phyloP scores from a whole-genome alignment of 495 filamentous ascomycete genomes.

The Aeminium ludgeri region DNA sequence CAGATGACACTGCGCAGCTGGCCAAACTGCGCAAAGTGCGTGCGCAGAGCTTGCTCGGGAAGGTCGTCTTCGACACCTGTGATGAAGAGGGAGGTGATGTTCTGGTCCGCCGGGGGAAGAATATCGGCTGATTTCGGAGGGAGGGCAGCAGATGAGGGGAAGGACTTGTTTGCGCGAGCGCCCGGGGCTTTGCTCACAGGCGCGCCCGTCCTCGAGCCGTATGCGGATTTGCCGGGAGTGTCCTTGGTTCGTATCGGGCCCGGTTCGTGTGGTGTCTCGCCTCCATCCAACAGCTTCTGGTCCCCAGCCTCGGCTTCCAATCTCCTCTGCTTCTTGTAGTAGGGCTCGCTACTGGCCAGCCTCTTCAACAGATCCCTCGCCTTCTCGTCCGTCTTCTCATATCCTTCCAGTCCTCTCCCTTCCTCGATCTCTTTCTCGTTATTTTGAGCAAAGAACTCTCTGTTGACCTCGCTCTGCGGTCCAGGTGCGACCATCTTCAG shows the following conservation, averaged over 20 bases:
- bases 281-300: conserved; percentile 29
- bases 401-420: conserved; percentile 64
- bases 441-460: conserved; percentile 94
- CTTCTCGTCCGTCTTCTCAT: conserved; percentile 95
- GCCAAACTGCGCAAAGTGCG: conserved; percentile 78
- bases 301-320: conserved; percentile 37
- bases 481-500: conserved; percentile 93
- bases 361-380: conserved; percentile 71
- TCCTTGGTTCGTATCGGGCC: conserved; percentile 25
- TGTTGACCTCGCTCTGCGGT: conserved; percentile 75
- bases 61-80: conserved; percentile 94
- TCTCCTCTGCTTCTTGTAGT: conserved; percentile 69
- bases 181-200: not conserved
- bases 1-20: conserved; percentile 79
- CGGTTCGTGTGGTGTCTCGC: conserved; percentile 17
- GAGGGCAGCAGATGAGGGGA: conserved; percentile 54
- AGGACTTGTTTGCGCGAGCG: conserved; percentile 32
- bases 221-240: conserved; percentile 15
- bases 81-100: conserved; percentile 79
- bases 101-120: conserved; percentile 61
- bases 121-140: conserved; percentile 72
- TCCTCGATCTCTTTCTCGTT: conserved; percentile 92
- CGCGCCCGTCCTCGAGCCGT: conserved; percentile 1
- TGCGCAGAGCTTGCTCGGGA: conserved; percentile 74
- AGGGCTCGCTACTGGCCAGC: conserved; percentile 82